Evolutionary conservation across 495 filamentous ascomycete species (phyloP), one percentile per base, ranked within the genome.

Genomic region (Bryoglossum gracile): DNA sequence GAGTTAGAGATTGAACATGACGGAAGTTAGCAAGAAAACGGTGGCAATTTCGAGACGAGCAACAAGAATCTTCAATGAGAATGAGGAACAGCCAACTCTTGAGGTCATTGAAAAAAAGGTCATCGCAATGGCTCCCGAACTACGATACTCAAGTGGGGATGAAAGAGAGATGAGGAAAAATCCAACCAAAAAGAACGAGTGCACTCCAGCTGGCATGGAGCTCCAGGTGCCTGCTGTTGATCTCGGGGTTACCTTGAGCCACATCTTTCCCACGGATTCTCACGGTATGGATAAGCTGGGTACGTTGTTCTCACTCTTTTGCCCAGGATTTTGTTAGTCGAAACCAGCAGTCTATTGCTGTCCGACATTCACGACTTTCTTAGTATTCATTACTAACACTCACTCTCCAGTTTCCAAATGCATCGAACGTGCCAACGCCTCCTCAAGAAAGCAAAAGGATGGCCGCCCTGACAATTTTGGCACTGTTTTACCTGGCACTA

Each of bases 401-500:
- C 65, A 63, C 30, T 63, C 62, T 25, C 44, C 66, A 18, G 71
- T 71, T 28, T 66, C 71, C 23, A 63, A 67, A 39, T 23, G 24
- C 28, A 19, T 51, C 28, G 33, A 51, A 32, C 46, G 36, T 21
- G 41, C 48, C 8, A 54, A 53, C 14, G 2, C 21, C 13, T 34
- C 6, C 26, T 13, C 26, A 30, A 5, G 26, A 41, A 11, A 14
- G 14, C 34, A 53, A 47, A 18, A 18, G 0, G 48, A 54, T 19
- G 65, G 67, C 11, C 67, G 72, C 3, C 82, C 83, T 4, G 54
- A 62, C 41, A 89, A 91, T 54, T 89, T 86, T 55, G 82, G 76
- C 21, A 62, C 74, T 33, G 80, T 87, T 8, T 66, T 76, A 5
- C 71, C 74, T 3, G 81, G 81, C 8, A 36, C 13, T 1, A 70